Evolutionary conservation across 2,329 filamentous ascomycete species (phyloP).

Genomic region (Ophiostoma ulmi): DNA sequence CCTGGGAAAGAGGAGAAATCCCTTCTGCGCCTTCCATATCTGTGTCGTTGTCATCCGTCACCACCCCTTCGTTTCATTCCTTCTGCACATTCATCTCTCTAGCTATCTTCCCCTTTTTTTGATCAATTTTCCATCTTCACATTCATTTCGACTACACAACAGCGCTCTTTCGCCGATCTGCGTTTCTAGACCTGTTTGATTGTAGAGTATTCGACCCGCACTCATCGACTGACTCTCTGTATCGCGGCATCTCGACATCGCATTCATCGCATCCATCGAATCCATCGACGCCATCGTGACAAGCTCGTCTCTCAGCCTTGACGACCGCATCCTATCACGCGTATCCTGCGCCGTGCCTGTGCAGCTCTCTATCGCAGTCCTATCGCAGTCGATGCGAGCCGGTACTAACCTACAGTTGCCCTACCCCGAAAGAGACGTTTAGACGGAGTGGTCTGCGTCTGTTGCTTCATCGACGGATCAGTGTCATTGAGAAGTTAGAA

Average conservation of each 20-base stretch:
- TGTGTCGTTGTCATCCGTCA: neutral
- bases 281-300: neutral
- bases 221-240: neutral
- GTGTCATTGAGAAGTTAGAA: constrained; percentile 4
- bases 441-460: constrained; percentile 1
- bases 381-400: neutral
- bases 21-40: neutral
- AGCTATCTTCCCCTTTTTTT: neutral
- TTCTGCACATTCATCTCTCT: neutral
- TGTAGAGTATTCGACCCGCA: neutral
- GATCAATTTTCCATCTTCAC: neutral
- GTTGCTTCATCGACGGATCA: constrained; percentile 2
- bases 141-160: neutral
- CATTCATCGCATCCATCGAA: constrained; percentile 6
- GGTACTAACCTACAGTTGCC: neutral
- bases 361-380: neutral
- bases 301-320: neutral
- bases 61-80: neutral
- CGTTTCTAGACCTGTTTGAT: neutral
- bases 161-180: neutral
- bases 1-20: neutral
- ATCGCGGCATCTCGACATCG: neutral
- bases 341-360: neutral
- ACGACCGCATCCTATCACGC: constrained; percentile 1
- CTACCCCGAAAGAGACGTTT: neutral